Evolutionary conservation across 345 rosid genomes (phyloP).

Genomic region (Ceriops zippeliana): DNA sequence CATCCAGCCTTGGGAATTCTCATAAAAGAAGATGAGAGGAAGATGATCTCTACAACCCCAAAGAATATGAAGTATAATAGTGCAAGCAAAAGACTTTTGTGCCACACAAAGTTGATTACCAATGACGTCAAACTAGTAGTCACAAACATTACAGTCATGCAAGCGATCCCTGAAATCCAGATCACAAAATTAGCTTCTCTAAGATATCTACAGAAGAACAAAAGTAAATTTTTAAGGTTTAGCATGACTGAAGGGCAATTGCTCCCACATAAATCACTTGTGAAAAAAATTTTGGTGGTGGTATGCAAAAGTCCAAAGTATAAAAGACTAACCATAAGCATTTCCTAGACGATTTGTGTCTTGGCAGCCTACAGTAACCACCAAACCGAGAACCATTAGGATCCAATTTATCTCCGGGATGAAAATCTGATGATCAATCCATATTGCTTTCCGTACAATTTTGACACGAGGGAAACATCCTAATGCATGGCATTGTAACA

Average conservation of each 20-base stretch:
- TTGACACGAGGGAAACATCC: constrained; percentile 97
- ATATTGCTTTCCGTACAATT: constrained; percentile 78
- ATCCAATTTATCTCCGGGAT: constrained; percentile 97
- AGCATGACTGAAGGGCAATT: not conserved
- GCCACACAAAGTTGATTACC: constrained; percentile 72
- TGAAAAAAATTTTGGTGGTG: not conserved
- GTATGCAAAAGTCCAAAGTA: constrained; percentile 1
- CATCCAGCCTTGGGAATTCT: constrained; percentile 79
- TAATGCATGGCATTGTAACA: constrained; percentile 70
- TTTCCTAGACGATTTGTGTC: constrained; percentile 62
- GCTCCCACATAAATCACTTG: not conserved
- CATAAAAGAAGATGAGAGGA: constrained; percentile 51
- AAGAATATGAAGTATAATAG: constrained; percentile 51
- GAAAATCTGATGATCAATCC: constrained; percentile 77
- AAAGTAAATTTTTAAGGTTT: not conserved
- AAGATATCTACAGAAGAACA: not conserved
- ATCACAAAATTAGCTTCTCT: not conserved
- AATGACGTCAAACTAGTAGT: constrained; percentile 70
- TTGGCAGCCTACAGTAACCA: constrained; percentile 57
- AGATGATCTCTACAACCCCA: constrained; percentile 68
- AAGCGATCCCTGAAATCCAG: constrained; percentile 65
- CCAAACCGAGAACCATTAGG: constrained; percentile 76
- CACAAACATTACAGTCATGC: constrained; percentile 58
- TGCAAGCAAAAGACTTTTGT: constrained; percentile 43
- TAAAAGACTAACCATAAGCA: constrained; percentile 64